Conservation (phyloP, 1,284 basidiomycete species). For the Acaromyces ingoldii region DNA sequence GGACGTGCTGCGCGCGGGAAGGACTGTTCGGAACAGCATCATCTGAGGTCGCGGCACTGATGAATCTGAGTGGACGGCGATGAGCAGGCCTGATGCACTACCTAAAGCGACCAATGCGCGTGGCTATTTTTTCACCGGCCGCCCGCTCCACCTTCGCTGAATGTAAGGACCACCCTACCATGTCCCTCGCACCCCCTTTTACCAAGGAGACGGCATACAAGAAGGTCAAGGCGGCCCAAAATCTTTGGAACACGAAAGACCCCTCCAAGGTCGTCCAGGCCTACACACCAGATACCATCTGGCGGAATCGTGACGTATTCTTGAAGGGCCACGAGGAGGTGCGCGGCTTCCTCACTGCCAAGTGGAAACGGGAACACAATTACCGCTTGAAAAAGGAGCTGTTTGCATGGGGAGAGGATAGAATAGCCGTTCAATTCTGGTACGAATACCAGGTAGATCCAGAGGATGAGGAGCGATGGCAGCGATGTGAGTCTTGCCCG, state of each 20-base stretch:
- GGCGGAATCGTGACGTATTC: constrained; percentile 62
- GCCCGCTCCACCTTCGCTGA: no score
- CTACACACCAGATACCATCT: constrained; percentile 60
- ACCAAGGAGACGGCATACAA: constrained; percentile 9
- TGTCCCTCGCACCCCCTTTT: constrained; percentile 5
- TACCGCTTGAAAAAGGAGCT: constrained; percentile 59
- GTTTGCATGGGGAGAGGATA: constrained; percentile 60
- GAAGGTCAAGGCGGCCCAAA: constrained; percentile 13
- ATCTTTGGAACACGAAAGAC: constrained; percentile 50
- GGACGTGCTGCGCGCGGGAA: no score
- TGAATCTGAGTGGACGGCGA: no score
- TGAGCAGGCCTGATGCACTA: no score
- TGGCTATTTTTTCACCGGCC: no score
- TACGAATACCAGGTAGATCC: constrained; percentile 57
- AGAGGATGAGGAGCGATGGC: constrained; percentile 57
- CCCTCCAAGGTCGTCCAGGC: constrained; percentile 53
- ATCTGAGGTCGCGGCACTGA: no score
- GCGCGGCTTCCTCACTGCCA: constrained; percentile 56
- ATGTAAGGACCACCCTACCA: no score
- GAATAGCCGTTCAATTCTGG: constrained; percentile 62
- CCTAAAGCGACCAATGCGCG: no score
- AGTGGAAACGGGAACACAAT: constrained; percentile 59
- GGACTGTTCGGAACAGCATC: no score
- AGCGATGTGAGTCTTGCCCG: background rate
- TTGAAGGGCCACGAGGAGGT: constrained; percentile 57